Evolutionary conservation across 495 filamentous ascomycete genomes (phyloP).

Genomic region (Trichoderma gamsii): DNA sequence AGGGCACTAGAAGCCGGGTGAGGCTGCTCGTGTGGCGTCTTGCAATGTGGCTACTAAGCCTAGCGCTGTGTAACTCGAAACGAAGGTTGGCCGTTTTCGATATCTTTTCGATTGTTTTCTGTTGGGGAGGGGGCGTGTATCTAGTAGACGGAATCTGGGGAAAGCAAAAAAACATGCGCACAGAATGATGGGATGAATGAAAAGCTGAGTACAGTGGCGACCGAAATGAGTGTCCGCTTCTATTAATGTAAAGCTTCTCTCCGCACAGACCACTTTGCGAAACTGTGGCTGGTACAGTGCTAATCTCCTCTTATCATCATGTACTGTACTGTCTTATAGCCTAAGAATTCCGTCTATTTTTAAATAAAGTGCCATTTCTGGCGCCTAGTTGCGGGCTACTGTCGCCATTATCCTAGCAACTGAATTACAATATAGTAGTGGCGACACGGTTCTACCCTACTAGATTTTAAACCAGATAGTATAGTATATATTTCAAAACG

Average conservation of each 20-base stretch:
- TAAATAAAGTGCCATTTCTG: background rate
- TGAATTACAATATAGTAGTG: no score
- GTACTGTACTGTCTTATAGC: background rate
- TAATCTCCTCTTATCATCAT: background rate
- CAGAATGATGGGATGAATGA: no score
- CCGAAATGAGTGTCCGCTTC: background rate
- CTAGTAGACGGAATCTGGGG: no score
- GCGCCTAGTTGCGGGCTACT: background rate
- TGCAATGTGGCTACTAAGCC: background rate
- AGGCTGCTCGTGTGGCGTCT: background rate
- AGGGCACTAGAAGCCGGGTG: background rate
- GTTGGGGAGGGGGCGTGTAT: no score
- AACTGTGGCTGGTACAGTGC: background rate
- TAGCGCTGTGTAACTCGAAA: no score
- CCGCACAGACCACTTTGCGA: background rate
- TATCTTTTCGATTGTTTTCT: no score
- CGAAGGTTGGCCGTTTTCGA: no score
- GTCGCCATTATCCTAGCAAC: no score
- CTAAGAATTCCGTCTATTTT: background rate
- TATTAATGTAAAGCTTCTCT: background rate
- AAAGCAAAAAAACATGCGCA: no score
- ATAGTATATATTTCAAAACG: no score
- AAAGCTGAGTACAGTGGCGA: background rate
- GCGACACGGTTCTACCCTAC: no score
- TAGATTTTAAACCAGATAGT: no score